A percentile compares a stretch with the other conserved stretches of the same genome.
phyloP scores from a whole-genome alignment of 768 basidiomycete species.

The Lactarius deliciosus region DNA sequence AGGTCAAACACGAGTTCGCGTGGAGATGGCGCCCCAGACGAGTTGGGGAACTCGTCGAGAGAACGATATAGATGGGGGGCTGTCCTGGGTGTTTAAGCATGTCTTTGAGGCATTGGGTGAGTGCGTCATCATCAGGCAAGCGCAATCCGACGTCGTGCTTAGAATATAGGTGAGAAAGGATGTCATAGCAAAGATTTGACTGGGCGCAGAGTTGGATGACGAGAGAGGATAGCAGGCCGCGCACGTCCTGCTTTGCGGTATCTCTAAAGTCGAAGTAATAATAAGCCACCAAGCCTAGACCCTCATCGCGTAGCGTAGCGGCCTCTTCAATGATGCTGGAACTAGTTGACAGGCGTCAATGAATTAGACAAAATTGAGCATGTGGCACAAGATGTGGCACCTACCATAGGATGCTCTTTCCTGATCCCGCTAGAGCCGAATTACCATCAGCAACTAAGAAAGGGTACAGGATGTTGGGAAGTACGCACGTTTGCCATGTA shows the following conservation, averaged over 20 bases:
- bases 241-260: background rate
- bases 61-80: background rate
- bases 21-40: background rate
- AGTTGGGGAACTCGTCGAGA: background rate
- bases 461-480: background rate
- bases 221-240: background rate
- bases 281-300: background rate
- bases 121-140: background rate
- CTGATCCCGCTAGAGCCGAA: background rate
- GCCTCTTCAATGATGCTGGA: background rate
- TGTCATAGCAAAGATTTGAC: background rate
- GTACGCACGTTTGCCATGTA: background rate
- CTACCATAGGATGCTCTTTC: background rate
- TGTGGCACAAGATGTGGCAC: background rate
- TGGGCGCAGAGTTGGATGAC: background rate
- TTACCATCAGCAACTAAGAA: background rate
- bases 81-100: background rate
- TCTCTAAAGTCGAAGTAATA: background rate
- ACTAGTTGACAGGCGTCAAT: background rate
- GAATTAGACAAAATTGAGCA: background rate
- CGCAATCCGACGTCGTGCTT: background rate
- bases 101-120: background rate
- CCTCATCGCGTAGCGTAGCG: background rate
- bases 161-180: background rate
- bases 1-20: background rate